A percentile compares a stretch with the other conserved stretches of the same genome.
Evolutionary conservation across 805 yeast genomes (phyloP).

Genomic region (Saccharomycopsis javanensis): DNA sequence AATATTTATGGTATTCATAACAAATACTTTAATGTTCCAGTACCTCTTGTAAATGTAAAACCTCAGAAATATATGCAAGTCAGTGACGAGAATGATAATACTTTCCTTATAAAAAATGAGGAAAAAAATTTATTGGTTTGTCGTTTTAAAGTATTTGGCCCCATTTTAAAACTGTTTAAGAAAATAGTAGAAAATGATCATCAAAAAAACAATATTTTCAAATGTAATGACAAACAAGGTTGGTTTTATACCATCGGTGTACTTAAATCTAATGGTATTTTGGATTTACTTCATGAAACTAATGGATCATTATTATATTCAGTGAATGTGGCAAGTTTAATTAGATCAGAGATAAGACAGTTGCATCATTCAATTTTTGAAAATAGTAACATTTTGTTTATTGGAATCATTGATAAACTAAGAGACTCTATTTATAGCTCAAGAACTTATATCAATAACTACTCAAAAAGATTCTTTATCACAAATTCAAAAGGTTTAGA

Average conservation of each 20-base stretch:
- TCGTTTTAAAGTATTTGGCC: slow-evolving; percentile 57
- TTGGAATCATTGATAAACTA: slow-evolving; percentile 48
- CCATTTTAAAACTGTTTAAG: slow-evolving; percentile 31
- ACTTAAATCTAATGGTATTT: slow-evolving; percentile 49
- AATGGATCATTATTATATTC: slow-evolving; percentile 57
- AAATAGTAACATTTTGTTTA: slow-evolving; percentile 45
- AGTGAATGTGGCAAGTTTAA: slow-evolving; percentile 41
- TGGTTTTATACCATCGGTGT: slow-evolving; percentile 73
- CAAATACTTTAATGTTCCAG: slow-evolving; percentile 35
- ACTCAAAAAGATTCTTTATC: slow-evolving; percentile 9
- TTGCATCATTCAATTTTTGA: slow-evolving; percentile 55
- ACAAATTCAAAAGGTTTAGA: slow-evolving; percentile 16
- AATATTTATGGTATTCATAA: slow-evolving; percentile 43
- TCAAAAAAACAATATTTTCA: slow-evolving; percentile 12
- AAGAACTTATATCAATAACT: slow-evolving; percentile 10
- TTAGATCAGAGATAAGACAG: slow-evolving; percentile 53
- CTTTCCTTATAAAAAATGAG: slow-evolving; percentile 20
- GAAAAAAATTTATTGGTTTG: slow-evolving; percentile 45
- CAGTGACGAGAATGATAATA: slow-evolving; percentile 18
- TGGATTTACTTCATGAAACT: slow-evolving; percentile 50
- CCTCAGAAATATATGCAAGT: slow-evolving; percentile 15
- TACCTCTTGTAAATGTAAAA: slow-evolving; percentile 22
- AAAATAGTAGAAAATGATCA: slow-evolving; percentile 7
- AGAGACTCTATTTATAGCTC: slow-evolving; percentile 27
- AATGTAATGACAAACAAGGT: slow-evolving; percentile 31